phyloP scores from a whole-genome alignment of 257 asterid species.

The Nicotiana benthamiana region DNA sequence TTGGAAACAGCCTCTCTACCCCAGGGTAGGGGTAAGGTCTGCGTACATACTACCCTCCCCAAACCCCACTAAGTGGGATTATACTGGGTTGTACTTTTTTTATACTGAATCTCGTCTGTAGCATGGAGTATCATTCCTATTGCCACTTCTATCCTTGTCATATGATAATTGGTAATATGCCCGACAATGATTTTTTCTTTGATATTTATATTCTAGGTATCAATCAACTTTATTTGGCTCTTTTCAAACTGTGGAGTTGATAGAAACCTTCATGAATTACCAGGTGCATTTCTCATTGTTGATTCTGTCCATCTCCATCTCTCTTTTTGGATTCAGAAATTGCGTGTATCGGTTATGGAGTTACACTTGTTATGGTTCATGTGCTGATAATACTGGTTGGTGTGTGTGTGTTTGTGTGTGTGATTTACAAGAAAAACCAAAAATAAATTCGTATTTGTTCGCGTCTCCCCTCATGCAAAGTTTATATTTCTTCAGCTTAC shows the following conservation, averaged over 20 bases:
- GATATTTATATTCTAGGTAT: slow-evolving; percentile 43
- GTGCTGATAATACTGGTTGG: not conserved
- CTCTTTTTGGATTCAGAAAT: not conserved
- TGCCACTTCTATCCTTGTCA: not conserved
- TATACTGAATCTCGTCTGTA: too few relatives aligned
- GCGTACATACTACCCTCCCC: too few relatives aligned
- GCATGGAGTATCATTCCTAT: too few relatives aligned
- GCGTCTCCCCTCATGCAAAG: not conserved
- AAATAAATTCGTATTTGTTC: not conserved
- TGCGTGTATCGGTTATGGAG: not conserved
- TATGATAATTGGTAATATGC: not conserved
- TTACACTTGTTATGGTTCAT: not conserved
- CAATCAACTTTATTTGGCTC: slow-evolving; percentile 92
- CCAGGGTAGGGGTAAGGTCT: too few relatives aligned
- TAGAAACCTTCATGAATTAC: slow-evolving; percentile 96
- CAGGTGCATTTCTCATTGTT: slow-evolving; percentile 38
- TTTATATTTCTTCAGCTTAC: not conserved
- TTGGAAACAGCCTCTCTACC: too few relatives aligned
- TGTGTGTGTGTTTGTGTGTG: not conserved
- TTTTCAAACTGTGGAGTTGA: slow-evolving; percentile 81
- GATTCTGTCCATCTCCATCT: not conserved
- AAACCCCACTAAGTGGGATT: too few relatives aligned
- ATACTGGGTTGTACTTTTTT: too few relatives aligned
- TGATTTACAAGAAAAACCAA: not conserved
- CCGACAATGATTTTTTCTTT: not conserved